These are phyloP conservation scores for Botryosphaeria dothidea DNA, from an alignment of 2,329 filamentous ascomycete species.

Conservation along the genomic window DNA sequence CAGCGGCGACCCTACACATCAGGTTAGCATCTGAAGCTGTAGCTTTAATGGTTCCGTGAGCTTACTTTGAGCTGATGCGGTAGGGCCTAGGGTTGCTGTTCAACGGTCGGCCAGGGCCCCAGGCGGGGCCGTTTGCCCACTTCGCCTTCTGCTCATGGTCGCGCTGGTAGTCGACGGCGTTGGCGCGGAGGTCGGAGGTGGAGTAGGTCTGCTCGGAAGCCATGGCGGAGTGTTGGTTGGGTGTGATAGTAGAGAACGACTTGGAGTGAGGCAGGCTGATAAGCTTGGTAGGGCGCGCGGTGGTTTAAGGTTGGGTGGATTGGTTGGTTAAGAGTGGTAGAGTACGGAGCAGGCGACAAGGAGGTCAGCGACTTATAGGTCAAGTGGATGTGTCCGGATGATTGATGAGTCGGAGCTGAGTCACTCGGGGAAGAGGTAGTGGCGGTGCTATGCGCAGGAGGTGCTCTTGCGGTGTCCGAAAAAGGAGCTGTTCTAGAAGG, in stretches of 20 bases:
- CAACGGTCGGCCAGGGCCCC: slow-evolving; percentile 35
- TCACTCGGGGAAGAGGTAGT: slow-evolving; percentile 16
- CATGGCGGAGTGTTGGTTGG: slow-evolving; percentile 38
- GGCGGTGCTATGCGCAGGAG: slow-evolving; percentile 16
- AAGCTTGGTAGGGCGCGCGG: slow-evolving; percentile 18
- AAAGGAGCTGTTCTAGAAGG: slow-evolving; percentile 8
- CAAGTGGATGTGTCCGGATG: slow-evolving; percentile 19
- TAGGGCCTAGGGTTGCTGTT: slow-evolving; percentile 40
- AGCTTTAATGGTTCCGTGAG: not conserved
- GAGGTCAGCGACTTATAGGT: slow-evolving; percentile 11
- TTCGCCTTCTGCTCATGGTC: slow-evolving; percentile 52
- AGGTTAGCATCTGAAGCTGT: not conserved
- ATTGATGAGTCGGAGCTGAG: slow-evolving; percentile 20
- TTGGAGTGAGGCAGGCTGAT: slow-evolving; percentile 22
- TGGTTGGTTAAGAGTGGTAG: slow-evolving; percentile 8
- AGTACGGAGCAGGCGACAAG: slow-evolving; percentile 2
- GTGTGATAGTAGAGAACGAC: slow-evolving; percentile 20
- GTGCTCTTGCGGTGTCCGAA: slow-evolving; percentile 18
- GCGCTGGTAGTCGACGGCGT: slow-evolving; percentile 54
- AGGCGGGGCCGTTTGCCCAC: slow-evolving; percentile 49
- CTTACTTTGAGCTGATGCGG: slow-evolving; percentile 26
- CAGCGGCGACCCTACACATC: not conserved
- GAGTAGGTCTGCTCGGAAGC: slow-evolving; percentile 48
- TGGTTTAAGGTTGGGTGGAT: slow-evolving; percentile 19
- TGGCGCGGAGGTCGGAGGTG: slow-evolving; percentile 56